Conservation (phyloP, 305 asterid genomes). For the Rubia occidens region DNA sequence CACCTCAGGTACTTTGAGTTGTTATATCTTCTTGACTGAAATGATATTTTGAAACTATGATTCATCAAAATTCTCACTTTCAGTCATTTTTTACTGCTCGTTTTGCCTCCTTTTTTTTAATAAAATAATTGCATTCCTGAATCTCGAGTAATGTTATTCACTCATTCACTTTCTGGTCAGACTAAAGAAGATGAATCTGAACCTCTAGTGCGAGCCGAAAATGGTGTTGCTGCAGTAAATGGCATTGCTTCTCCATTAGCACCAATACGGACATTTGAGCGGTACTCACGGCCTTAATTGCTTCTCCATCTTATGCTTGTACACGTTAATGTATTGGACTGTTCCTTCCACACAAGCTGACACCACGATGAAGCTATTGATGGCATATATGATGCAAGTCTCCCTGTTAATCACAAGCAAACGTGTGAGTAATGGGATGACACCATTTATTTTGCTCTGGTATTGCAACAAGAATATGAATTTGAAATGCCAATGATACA, state of each 20-base stretch:
- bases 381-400: constrained; percentile 24
- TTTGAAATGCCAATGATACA: constrained; percentile 26
- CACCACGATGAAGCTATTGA: constrained; percentile 12
- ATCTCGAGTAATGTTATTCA: background rate
- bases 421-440: constrained; percentile 18
- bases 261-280: constrained; percentile 40
- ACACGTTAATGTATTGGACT: constrained; percentile 5
- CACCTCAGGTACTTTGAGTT: constrained; percentile 39
- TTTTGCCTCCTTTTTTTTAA: background rate
- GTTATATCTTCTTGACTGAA: constrained; percentile 9
- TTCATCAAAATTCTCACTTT: background rate
- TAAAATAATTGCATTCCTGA: background rate
- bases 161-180: constrained; percentile 27
- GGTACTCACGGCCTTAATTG: constrained; percentile 38
- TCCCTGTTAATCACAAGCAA: constrained; percentile 21
- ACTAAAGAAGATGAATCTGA: constrained; percentile 49
- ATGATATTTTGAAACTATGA: background rate
- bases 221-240: constrained; percentile 25
- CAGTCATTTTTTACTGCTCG: background rate
- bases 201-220: constrained; percentile 51
- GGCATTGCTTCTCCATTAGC: constrained; percentile 40
- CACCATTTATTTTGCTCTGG: constrained; percentile 3
- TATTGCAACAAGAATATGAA: constrained; percentile 19
- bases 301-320: background rate
- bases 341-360: constrained; percentile 6